Conservation (phyloP, 495 filamentous ascomycete genomes). For the Lophiotrema nucula region DNA sequence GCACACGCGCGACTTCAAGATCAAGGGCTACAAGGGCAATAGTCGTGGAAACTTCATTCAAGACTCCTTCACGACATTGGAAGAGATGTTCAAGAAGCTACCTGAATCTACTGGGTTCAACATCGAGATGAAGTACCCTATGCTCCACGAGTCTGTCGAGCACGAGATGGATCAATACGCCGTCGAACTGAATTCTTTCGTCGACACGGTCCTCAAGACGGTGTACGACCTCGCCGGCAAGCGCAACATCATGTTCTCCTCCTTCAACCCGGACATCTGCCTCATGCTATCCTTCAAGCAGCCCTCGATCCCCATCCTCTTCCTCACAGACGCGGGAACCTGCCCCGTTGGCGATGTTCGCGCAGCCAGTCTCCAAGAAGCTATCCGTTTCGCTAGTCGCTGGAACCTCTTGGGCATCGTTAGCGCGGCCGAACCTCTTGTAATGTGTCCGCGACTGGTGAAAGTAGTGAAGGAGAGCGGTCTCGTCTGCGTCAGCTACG, state of each 20-base stretch:
- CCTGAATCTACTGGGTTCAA: slow-evolving; percentile 87
- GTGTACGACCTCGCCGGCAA: slow-evolving; percentile 74
- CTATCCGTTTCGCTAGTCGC: slow-evolving; percentile 84
- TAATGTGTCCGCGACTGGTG: slow-evolving; percentile 84
- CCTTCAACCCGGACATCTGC: slow-evolving; percentile 96
- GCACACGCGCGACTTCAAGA: slow-evolving; percentile 91
- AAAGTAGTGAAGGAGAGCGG: slow-evolving; percentile 94
- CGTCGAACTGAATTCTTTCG: slow-evolving; percentile 95
- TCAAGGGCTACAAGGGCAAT: slow-evolving; percentile 93
- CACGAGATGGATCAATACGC: slow-evolving; percentile 98
- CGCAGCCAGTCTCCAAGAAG: slow-evolving; percentile 91
- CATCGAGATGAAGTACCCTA: slow-evolving; percentile 99
- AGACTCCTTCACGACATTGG: slow-evolving; percentile 88
- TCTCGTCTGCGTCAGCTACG: slow-evolving; percentile 95
- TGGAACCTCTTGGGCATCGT: slow-evolving; percentile 97
- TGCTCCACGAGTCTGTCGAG: slow-evolving; percentile 90
- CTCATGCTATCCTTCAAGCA: slow-evolving; percentile 92
- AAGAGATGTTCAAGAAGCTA: slow-evolving; percentile 85
- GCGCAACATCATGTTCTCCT: slow-evolving; percentile 89
- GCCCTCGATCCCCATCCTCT: slow-evolving; percentile 90
- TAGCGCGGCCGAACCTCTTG: slow-evolving; percentile 75
- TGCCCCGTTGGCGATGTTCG: slow-evolving; percentile 78
- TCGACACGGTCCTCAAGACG: slow-evolving; percentile 84
- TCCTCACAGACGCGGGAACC: slow-evolving; percentile 84
- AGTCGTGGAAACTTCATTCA: slow-evolving; percentile 91